Evolutionary conservation across 257 asterid genomes (phyloP).

Genomic region (Leptodermis oblonga): DNA sequence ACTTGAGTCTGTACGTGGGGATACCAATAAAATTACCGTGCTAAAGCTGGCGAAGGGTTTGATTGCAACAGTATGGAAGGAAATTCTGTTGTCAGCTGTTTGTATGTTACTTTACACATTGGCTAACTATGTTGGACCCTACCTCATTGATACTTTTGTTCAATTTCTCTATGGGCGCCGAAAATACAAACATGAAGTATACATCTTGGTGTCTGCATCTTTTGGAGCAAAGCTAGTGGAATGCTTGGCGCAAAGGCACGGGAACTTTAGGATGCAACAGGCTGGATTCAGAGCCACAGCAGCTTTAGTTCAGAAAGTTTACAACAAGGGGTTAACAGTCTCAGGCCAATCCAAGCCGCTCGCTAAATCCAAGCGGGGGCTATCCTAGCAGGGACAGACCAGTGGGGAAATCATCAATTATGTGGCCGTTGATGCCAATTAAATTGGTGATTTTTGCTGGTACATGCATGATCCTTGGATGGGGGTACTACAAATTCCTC

Average conservation of each 20-base stretch:
- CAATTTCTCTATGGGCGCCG: slow-evolving; percentile 59
- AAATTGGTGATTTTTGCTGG: no score
- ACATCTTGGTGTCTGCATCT: slow-evolving; percentile 47
- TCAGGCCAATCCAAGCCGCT: slow-evolving; percentile 65
- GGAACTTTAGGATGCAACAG: slow-evolving; percentile 67
- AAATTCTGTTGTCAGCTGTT: slow-evolving; percentile 43
- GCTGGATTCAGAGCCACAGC: slow-evolving; percentile 79
- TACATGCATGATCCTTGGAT: no score
- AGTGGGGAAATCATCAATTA: slow-evolving; percentile 79
- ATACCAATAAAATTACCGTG: slow-evolving; percentile 41
- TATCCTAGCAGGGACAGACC: slow-evolving; percentile 69
- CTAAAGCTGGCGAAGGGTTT: slow-evolving; percentile 70
- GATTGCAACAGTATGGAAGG: slow-evolving; percentile 47
- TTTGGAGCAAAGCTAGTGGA: slow-evolving; percentile 63
- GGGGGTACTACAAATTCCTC: no score
- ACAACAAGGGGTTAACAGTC: slow-evolving; percentile 66
- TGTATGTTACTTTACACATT: slow-evolving; percentile 41
- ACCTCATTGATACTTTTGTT: slow-evolving; percentile 70
- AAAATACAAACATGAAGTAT: slow-evolving; percentile 50
- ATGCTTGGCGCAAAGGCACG: slow-evolving; percentile 66
- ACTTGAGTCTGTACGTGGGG: slow-evolving; percentile 38
- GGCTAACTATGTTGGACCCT: slow-evolving; percentile 72
- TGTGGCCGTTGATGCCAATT: no score
- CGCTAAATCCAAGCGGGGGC: no score
- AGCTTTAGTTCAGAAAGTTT: slow-evolving; percentile 69